Base-by-base conservation (phyloP, 495 filamentous ascomycete genomes). In the Hyphodiscus hymeniophilus region DNA sequence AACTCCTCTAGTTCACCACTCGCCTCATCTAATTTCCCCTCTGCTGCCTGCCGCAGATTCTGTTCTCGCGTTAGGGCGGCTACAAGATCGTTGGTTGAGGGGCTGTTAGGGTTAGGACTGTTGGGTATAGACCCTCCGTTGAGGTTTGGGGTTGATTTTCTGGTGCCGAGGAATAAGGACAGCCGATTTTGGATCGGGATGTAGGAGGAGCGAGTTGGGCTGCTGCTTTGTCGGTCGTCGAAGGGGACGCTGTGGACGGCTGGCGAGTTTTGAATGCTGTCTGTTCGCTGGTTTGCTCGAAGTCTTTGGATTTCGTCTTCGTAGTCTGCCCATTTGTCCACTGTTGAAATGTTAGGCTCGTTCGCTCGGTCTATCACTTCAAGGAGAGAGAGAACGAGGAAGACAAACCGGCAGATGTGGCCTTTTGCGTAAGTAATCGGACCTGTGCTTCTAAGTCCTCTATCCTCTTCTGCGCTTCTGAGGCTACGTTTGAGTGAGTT, bases 1-100 rank as follows among this genome's bases (percentile, higher is more conserved):
- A 98, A 68, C 58, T 98, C 92, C 63, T 97, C 94, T 12, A 98
- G 73, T 67, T 98, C 92, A 0, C 67, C 73, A 41, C 74, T 83
- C 23, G 87, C 82, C 45, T 82, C 77, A 55, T 70, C 72, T 24
- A 95, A 69, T 51, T 79, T 75, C 30, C 72, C 71, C 66, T 98
- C 92, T 2, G 90, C 91, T 11, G 76, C 74, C 18, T 74, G 71
- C 34, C 92, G 83, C 41, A 89, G 69, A 23, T 63, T 62, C 56
- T 83, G 79, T 61, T 96, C 92, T 42, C 77, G 76, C 15, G 71
- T 69, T 11, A 96, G 70, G 12, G 78, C 78, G n/a, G 77, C 74
- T n/a, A 81, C 71, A 0, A 89, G 69, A 43, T 88, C 85, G 3
- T 73, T 63, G 7, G 55, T 43, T 26, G 56, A 63, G 31, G 57